Evolutionary conservation across 2,329 filamentous ascomycete genomes (phyloP), one percentile per base, ranked within the genome.

Genomic region (Rhynchosporium agropyri): DNA sequence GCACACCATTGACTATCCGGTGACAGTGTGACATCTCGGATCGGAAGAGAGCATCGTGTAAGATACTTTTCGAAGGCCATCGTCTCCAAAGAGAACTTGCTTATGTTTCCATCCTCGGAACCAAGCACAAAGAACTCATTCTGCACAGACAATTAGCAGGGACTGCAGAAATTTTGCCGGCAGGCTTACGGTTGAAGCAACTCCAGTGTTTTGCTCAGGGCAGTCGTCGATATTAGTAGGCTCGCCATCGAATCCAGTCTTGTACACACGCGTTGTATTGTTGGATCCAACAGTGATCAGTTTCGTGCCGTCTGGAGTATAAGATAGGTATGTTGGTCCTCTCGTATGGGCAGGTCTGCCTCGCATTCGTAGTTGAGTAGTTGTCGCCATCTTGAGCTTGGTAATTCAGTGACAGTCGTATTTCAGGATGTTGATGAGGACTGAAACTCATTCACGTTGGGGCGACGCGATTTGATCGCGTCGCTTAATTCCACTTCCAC

Each of bases 51-150:
- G 63, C 89, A 91, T 67, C 95, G 88, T 31, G 92, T 84, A 57
- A 99, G 84, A 68, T 96, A 89, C 64, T 89, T 88, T 66, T 96
- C 91, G 77, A 96, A 91, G 33, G 81, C 77, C 71, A 88, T 88
- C 2, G 85, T 86, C 62, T 85, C 82, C 56, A 97, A 83, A n/a
- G 90, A 90, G 79, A 96, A 99, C 71, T 92, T 86, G 80, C 90
- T 96, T 72, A 99, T 92, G n/a, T 90, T 95, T 73, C 96, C 95
- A 78, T 98, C 93, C 76, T 99, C 94, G 26, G 91, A 91, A 33
- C 92, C 95, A 65, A 92, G 87, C 50, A 98, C 86, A 74, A 97
- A 96, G 76, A 90, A 92, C 64, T 89, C 86, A 73, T 94, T 86
- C 85, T 88, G 67, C 15, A 51, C 15, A 31, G 12, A 38, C 3